Evolutionary conservation across 2,329 filamentous ascomycete genomes (phyloP).

Genomic region (Colletotrichum musae): DNA sequence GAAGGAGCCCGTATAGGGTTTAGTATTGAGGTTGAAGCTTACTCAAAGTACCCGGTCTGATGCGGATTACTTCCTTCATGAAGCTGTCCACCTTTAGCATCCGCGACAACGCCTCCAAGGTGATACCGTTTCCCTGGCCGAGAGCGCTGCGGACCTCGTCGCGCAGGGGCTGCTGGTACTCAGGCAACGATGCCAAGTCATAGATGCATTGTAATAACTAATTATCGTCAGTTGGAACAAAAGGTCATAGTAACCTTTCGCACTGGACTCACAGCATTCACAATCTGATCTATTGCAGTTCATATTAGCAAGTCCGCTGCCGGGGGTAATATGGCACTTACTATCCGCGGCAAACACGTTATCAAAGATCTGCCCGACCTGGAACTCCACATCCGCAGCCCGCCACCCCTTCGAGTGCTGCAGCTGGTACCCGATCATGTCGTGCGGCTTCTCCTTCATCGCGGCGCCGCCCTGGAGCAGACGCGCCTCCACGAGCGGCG

Average conservation of each 20-base stretch:
- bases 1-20: too few species aligned
- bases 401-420: conserved; percentile 12
- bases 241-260: neutral
- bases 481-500: neutral
- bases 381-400: conserved; percentile 4
- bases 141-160: neutral
- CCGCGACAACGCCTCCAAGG: neutral
- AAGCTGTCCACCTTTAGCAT: conserved; percentile 18
- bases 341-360: conserved; percentile 25
- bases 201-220: conserved; percentile 24
- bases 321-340: neutral
- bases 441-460: neutral
- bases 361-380: conserved; percentile 18
- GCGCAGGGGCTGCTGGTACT: conserved; percentile 12
- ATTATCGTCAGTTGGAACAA: neutral
- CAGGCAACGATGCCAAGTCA: conserved; percentile 4
- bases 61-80: conserved; percentile 18
- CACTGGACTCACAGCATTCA: conserved; percentile 10
- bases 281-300: conserved; percentile 18
- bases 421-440: conserved; percentile 17
- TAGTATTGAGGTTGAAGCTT: too few species aligned
- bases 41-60: too few species aligned
- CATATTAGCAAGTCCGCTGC: neutral
- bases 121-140: neutral
- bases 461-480: neutral